These are phyloP conservation scores for Leucaena leucocephala DNA, from an alignment of 306 rosid species.

Conservation along the genomic window DNA sequence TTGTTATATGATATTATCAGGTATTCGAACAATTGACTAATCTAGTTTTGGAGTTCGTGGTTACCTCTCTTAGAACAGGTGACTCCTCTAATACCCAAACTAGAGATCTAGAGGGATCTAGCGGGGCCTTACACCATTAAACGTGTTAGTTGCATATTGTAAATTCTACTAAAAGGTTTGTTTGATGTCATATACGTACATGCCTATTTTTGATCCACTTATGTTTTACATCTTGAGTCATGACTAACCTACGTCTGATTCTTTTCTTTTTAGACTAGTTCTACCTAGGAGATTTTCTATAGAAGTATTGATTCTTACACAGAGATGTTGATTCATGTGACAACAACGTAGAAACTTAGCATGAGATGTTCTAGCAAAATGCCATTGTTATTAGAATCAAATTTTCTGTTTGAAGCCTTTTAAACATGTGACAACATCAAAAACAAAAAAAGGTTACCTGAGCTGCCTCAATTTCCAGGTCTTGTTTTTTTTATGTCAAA, in stretches of 20 bases:
- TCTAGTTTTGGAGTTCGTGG: too few species aligned
- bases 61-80: too few species aligned
- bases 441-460: slow-evolving; percentile 41
- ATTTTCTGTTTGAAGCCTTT: neutral
- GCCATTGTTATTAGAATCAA: neutral
- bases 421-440: neutral
- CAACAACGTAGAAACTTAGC: neutral
- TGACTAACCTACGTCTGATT: neutral
- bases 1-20: too few species aligned
- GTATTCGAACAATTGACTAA: too few species aligned
- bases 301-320: neutral
- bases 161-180: neutral
- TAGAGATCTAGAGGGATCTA: too few species aligned
- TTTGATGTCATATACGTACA: neutral
- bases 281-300: neutral
- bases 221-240: neutral
- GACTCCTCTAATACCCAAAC: too few species aligned
- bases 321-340: neutral
- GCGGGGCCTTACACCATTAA: too few species aligned
- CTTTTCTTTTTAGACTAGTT: neutral
- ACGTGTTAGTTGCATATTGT: too few species aligned
- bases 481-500: slow-evolving; percentile 55
- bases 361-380: neutral
- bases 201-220: neutral
- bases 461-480: slow-evolving; percentile 64